Evolutionary conservation across 2,329 filamentous ascomycete genomes (phyloP), one percentile per base, ranked within the genome.

Genomic region (Colletotrichum sp.): DNA sequence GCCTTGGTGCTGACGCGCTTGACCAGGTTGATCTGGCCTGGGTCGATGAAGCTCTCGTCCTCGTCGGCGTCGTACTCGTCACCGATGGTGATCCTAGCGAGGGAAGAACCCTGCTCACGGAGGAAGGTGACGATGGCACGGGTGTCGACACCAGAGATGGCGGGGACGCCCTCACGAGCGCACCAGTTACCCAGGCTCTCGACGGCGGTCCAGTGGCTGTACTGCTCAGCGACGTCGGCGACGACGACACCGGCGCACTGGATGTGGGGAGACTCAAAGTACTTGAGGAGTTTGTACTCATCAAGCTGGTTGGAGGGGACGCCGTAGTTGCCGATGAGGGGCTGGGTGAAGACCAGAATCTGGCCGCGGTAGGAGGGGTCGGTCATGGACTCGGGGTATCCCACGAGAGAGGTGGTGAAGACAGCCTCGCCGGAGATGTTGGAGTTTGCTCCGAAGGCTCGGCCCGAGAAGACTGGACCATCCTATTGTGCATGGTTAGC

Each of bases 21-120:
- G 81, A 98, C 97, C 78, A 98, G 89, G 89, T 99, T 98, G 88
- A 98, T 98, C 87, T 96, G 95, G 84, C 95, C 95, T 13, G 97
- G 97, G 84, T 99, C 97, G 82, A 98, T 89, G 85, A 95, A 99
- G 78, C 96, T 94, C 88, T 98, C 97, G 81, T 98, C 97, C 88
- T 99, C 95, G 81, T 98, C 96, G 78, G 96, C 96, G 86, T 99
- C 97, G 84, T 99, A 99, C 88, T 98, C 96, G 83, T 98, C 97
- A 80, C 97, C 97, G 81, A 98, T 93, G 58, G 96, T 95, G 86
- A 99, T 98, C 83, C 95, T 93, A 80, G 96, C 97, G 68, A 99
- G 92, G 71, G 96, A 98, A 59, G 96, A 98, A 85, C 97, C 97
- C 86, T 97, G 95, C 90, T 99, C 97, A 84, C 97, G 95, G 80